Percentiles rank a stretch among this genome's conserved stretches.
phyloP scores from a whole-genome alignment of 352 stramenopile genomes.

The Pythium volutum region DNA sequence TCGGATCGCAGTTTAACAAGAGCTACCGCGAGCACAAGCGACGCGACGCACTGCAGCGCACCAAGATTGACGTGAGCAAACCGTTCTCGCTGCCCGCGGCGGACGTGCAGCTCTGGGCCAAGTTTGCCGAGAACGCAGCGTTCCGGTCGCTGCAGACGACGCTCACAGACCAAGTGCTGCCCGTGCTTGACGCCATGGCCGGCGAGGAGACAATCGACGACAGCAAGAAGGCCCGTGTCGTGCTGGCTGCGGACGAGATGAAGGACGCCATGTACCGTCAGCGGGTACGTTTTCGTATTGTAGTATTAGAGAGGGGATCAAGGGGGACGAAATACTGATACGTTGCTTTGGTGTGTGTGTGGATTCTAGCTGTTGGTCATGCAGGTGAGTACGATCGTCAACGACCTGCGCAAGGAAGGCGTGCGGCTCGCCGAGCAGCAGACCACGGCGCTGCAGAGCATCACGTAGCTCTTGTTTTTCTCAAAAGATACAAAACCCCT shows the following conservation, averaged over 20 bases:
- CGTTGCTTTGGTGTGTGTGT: neutral
- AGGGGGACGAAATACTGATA: neutral
- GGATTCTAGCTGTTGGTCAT: conserved; percentile 60
- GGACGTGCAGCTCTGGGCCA: conserved; percentile 48
- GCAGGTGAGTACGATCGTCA: conserved; percentile 55
- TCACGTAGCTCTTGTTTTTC: conserved; percentile 29
- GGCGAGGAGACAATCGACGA: conserved; percentile 50
- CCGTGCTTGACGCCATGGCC: conserved; percentile 45
- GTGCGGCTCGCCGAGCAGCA: conserved; percentile 71
- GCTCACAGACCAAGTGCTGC: conserved; percentile 35
- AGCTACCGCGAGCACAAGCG: conserved; percentile 80
- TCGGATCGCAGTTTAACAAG: conserved; percentile 81
- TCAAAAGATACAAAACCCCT: neutral
- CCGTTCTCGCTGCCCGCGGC: conserved; percentile 39
- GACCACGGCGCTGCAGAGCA: conserved; percentile 62
- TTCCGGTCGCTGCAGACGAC: conserved; percentile 43
- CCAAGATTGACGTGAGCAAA: conserved; percentile 72
- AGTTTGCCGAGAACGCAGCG: conserved; percentile 48
- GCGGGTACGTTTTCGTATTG: conserved; percentile 28
- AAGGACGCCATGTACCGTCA: conserved; percentile 47
- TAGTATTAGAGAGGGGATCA: neutral
- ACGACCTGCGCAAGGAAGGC: conserved; percentile 66
- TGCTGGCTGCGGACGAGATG: conserved; percentile 36
- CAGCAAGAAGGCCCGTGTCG: conserved; percentile 33
- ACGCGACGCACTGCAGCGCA: conserved; percentile 61